Base-by-base conservation (phyloP, 371 early-diverging fungal species). In the Dentiscutata heterogama region DNA sequence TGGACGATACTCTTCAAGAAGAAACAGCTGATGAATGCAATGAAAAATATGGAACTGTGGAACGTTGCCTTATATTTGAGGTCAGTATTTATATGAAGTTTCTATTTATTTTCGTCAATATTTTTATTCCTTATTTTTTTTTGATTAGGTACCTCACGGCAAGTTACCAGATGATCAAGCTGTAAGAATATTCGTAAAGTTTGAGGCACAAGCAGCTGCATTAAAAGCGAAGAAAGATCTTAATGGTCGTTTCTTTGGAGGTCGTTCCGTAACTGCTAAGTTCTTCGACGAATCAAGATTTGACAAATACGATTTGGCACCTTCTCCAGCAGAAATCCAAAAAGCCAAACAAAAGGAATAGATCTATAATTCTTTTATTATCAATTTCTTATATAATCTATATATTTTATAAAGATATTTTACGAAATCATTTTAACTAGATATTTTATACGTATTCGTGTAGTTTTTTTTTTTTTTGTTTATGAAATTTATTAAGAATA, bases 201-300 rank as follows among this genome's bases (percentile, higher is more conserved):
- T 95, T 85, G 86, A 78, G 3, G 51, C 84, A 5, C 51, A 82
- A 0, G 88, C 86, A 22, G 86, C 91, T 10, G 94, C 94, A 4
- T 83, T 84, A n/a, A 83, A 84, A 29, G 94, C 96, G 2, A 75
- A 89, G 7, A 70, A 78, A 8, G 94, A 92, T 82, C 81, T 95
- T 75, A 85, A 95, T 82, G 92, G 93, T 20, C 91, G 96, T 5
- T 95, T 88, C 81, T 95, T 95, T 89, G 96, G 93, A 13, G 94
- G 95, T 8, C 88, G 94, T 20, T 84, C 88, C 8, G 91, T 95
- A 5, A 80, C 86, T 6, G 94, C 94, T 0, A 84, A 83, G n/a
- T 90, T 87, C 67, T 94, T 86, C 85, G 92, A 92, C 64, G 86
- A 84, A 31, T 80, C 27, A 6, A 84, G 89, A 13, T 94, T 93